These are phyloP conservation scores for Nannochloropsis oceanica DNA, from an alignment of 108 stramenopile genomes.

Conservation along the genomic window DNA sequence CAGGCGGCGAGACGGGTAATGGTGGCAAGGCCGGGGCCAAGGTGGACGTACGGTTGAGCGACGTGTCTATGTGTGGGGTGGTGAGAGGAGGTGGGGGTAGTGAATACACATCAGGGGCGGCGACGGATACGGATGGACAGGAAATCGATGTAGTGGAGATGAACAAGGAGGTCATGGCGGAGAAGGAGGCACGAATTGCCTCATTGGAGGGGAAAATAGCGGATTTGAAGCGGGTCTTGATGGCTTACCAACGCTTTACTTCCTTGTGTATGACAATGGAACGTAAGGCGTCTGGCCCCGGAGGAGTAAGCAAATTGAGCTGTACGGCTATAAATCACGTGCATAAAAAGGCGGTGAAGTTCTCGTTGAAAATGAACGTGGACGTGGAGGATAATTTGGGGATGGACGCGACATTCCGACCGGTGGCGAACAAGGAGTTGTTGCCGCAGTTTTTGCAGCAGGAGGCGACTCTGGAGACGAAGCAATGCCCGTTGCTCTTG, in stretches of 20 bases:
- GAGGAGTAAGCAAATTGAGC: not conserved
- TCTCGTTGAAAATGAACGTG: not conserved
- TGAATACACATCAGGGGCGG: not conserved
- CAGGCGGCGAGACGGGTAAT: not conserved
- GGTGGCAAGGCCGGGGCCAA: not conserved
- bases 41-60: not conserved
- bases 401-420: not conserved
- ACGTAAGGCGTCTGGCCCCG: not conserved
- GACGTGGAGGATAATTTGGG: not conserved
- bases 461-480: not conserved
- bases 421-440: not conserved
- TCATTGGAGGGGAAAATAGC: not conserved
- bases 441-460: not conserved
- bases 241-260: not conserved
- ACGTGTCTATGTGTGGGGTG: not conserved
- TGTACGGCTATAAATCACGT: not conserved
- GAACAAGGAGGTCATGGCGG: not conserved
- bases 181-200: not conserved
- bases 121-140: not conserved
- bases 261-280: not conserved
- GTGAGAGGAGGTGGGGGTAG: not conserved
- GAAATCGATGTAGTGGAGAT: not conserved
- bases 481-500: not conserved
- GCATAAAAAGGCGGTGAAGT: not conserved
- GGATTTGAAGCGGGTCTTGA: not conserved